Percentiles rank a stretch among this genome's conserved stretches.
phyloP scores from a whole-genome alignment of 1,139 yeast genomes.

The Saccharomyces pastorianus region DNA sequence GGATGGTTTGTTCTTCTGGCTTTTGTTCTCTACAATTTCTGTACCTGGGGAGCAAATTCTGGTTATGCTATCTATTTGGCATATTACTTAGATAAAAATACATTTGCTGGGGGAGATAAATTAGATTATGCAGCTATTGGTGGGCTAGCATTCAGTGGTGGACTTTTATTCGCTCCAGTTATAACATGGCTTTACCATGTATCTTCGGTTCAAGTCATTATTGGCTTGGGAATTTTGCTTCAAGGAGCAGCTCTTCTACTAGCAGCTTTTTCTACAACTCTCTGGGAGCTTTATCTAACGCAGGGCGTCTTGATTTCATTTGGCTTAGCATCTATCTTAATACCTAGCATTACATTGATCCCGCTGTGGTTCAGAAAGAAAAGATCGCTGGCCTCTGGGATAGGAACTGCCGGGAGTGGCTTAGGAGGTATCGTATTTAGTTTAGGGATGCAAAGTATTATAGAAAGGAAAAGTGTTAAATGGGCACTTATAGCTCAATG shows the following conservation, averaged over 20 bases:
- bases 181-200: slow-evolving; percentile 17
- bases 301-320: no score
- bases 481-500: slow-evolving; percentile 58
- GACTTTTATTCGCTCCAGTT: slow-evolving; percentile 39
- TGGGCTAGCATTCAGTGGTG: slow-evolving; percentile 51
- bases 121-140: slow-evolving; percentile 59
- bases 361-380: slow-evolving; percentile 51
- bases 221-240: slow-evolving; percentile 38
- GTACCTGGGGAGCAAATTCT: no score
- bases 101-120: slow-evolving; percentile 45
- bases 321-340: slow-evolving; percentile 7
- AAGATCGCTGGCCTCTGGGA: slow-evolving; percentile 45
- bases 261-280: slow-evolving; percentile 50
- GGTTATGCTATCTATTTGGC: slow-evolving; percentile 41
- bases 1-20: no score
- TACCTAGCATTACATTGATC: slow-evolving; percentile 43
- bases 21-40: no score
- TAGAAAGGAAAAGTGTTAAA: slow-evolving; percentile 41
- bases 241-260: slow-evolving; percentile 48
- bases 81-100: slow-evolving; percentile 39
- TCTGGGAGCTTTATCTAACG: slow-evolving; percentile 49
- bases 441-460: slow-evolving; percentile 30
- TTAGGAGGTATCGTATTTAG: slow-evolving; percentile 13
- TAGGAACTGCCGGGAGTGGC: slow-evolving; percentile 48
- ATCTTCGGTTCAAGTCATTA: slow-evolving; percentile 23